Conservation (phyloP, 371 early-diverging fungal species). For the Thermomucor indicae-seudaticae region DNA sequence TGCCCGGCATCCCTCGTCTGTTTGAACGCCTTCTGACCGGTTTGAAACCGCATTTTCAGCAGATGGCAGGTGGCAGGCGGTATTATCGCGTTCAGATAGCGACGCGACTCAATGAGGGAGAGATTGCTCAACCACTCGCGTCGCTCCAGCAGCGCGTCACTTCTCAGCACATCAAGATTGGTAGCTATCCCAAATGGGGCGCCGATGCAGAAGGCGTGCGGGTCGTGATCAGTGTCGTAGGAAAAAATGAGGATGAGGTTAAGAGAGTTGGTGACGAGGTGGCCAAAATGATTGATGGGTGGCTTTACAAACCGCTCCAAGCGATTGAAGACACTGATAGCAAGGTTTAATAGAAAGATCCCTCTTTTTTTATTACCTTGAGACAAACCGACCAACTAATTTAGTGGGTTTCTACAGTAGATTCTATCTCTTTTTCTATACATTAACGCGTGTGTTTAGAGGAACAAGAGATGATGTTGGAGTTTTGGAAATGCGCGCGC, state of each 20-base stretch:
- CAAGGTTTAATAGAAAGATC: too few species aligned
- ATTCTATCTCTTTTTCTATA: too few species aligned
- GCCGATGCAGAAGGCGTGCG: conserved; percentile 21
- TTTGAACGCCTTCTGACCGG: conserved; percentile 51
- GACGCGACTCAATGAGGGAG: conserved; percentile 49
- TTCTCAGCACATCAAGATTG: conserved; percentile 51
- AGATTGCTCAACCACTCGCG: conserved; percentile 51
- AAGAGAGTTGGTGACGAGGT: conserved; percentile 10
- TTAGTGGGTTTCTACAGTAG: too few species aligned
- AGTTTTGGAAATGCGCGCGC: too few species aligned
- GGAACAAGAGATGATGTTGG: too few species aligned
- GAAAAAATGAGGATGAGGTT: conserved; percentile 24
- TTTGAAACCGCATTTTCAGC: conserved; percentile 24
- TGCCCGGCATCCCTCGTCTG: conserved; percentile 69
- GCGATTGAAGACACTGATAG: too few species aligned
- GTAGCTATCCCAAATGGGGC: conserved; percentile 67
- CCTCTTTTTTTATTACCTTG: too few species aligned
- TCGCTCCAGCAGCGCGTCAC: conserved; percentile 38
- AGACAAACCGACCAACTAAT: too few species aligned
- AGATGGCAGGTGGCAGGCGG: conserved; percentile 3
- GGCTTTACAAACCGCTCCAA: conserved; percentile 5
- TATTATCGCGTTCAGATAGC: conserved; percentile 55
- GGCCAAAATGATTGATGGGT: conserved; percentile 6
- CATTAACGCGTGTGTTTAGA: too few species aligned
- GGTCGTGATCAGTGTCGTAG: conserved; percentile 51